phyloP scores from a whole-genome alignment of 768 basidiomycete species.

The Daedaleopsis sinensis region DNA sequence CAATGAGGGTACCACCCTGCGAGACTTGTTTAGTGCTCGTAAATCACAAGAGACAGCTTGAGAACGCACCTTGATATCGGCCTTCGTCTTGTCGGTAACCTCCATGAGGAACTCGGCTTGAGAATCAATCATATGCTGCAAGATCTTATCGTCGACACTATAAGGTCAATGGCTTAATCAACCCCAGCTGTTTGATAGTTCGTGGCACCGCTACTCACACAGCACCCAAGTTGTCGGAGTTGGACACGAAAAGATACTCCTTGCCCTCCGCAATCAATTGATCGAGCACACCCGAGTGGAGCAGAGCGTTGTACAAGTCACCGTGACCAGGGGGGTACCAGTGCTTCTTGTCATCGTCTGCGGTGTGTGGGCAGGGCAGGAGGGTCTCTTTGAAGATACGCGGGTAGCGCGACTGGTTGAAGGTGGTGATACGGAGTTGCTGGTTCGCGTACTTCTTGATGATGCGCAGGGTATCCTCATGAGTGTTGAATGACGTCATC shows the following conservation, averaged over 20 bases:
- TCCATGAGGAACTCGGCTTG: slow-evolving; percentile 91
- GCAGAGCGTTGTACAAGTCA: slow-evolving; percentile 91
- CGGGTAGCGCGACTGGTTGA: slow-evolving; percentile 95
- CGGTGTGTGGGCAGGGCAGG: slow-evolving; percentile 78
- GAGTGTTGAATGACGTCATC: slow-evolving; percentile 99
- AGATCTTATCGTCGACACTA: slow-evolving; percentile 51
- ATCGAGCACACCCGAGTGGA: slow-evolving; percentile 89
- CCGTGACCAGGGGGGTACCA: slow-evolving; percentile 99
- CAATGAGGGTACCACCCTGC: slow-evolving; percentile 84
- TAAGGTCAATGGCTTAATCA: background rate
- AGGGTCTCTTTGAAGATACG: slow-evolving; percentile 89
- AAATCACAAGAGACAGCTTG: background rate
- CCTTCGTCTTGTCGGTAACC: slow-evolving; percentile 97
- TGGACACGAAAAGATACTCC: slow-evolving; percentile 97
- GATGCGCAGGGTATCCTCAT: slow-evolving; percentile 94
- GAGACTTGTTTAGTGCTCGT: background rate
- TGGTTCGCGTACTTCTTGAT: slow-evolving; percentile 97
- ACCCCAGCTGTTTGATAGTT: too few species aligned
- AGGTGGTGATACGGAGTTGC: slow-evolving; percentile 88
- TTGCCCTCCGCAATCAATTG: slow-evolving; percentile 89
- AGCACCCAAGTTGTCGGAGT: slow-evolving; percentile 96
- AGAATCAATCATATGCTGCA: slow-evolving; percentile 83
- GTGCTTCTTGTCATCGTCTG: slow-evolving; percentile 81
- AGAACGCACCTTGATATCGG: slow-evolving; percentile 56
- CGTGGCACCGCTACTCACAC: slow-evolving; percentile 33